phyloP scores from a whole-genome alignment of 352 stramenopile genomes.

The Globisporangium camurandrum region DNA sequence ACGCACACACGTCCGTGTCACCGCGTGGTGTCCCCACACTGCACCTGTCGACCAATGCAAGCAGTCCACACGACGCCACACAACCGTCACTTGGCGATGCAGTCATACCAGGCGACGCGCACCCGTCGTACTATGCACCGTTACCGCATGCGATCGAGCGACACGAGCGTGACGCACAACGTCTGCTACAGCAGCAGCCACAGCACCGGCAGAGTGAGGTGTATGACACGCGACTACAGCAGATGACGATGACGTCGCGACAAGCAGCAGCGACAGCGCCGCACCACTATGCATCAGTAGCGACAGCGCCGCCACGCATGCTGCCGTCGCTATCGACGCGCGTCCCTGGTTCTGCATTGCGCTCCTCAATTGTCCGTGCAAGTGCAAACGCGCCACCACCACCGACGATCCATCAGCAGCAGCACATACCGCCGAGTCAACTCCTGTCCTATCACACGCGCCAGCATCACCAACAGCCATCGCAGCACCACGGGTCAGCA shows the following conservation, averaged over 20 bases:
- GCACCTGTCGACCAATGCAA: conserved; percentile 9
- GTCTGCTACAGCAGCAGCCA: not conserved
- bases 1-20: conserved; percentile 4
- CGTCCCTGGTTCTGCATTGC: not conserved
- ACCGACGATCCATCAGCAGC: not conserved
- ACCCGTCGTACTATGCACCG: conserved; percentile 3
- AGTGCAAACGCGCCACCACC: not conserved
- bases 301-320: not conserved
- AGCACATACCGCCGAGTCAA: not conserved
- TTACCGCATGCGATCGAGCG: not conserved
- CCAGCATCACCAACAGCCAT: not conserved
- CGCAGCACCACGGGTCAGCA: not conserved
- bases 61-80: conserved; percentile 10
- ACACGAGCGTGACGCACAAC: not conserved
- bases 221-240: not conserved
- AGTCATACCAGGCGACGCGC: not conserved
- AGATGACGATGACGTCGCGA: too few relatives aligned
- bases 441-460: not conserved
- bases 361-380: not conserved
- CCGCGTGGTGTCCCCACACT: conserved; percentile 3
- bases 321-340: not conserved
- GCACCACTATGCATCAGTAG: not conserved
- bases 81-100: not conserved
- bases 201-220: not conserved
- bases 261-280: too few relatives aligned